Evolutionary conservation across 2,329 filamentous ascomycete species (phyloP).

Genomic region (Colletotrichum tamarilloi): DNA sequence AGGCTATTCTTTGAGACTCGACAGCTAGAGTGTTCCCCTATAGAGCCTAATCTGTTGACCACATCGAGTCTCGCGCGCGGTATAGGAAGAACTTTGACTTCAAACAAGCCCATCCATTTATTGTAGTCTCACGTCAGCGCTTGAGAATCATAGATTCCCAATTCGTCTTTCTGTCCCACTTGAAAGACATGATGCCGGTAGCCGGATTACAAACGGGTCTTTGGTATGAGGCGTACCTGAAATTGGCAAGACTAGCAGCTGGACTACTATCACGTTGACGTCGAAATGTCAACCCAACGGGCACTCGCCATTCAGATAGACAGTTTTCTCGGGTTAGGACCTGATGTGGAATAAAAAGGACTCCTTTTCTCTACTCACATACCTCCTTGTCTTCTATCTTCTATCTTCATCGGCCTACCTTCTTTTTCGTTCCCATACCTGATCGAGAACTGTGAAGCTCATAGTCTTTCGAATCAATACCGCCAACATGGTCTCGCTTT

Average conservation of each 20-base stretch:
- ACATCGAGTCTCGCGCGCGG: background rate
- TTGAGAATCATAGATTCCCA: background rate
- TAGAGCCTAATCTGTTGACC: background rate
- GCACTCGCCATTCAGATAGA: too few relatives aligned
- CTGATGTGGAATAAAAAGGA: background rate
- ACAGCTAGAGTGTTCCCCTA: background rate
- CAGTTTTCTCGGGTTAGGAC: background rate
- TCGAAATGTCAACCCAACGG: background rate
- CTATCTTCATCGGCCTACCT: background rate
- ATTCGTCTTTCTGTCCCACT: background rate
- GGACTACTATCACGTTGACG: background rate
- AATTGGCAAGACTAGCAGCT: background rate
- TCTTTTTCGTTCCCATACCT: background rate
- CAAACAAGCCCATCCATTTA: background rate
- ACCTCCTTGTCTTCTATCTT: background rate
- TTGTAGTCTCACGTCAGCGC: conserved; percentile 20
- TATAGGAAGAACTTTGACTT: background rate
- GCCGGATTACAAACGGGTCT: background rate
- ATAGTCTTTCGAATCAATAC: background rate
- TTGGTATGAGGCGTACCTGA: background rate
- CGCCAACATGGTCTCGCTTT: conserved; percentile 29
- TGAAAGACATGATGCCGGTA: background rate
- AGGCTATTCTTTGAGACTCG: too few relatives aligned
- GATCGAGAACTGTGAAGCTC: background rate
- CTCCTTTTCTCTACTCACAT: too few relatives aligned